Evolutionary conservation across 306 rosid species (phyloP).

Genomic region (Rosa lucieae): DNA sequence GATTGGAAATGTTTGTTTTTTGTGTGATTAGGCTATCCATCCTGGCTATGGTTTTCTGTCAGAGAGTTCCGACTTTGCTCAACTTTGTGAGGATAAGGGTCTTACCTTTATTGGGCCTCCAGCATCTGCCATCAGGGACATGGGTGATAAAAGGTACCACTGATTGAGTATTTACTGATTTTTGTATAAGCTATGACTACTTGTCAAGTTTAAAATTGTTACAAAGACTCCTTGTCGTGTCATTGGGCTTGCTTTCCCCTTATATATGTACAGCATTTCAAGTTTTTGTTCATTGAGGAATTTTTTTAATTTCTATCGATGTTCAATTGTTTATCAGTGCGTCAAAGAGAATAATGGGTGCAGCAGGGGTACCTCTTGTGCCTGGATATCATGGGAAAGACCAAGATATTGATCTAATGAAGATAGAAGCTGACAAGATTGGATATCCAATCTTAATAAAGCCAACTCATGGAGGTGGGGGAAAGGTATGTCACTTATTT

Average conservation of each 20-base stretch:
- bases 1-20: slow-evolving; percentile 34
- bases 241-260: not conserved
- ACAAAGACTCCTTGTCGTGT: not conserved
- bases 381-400: slow-evolving; percentile 96
- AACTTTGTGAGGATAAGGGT: slow-evolving; percentile 75
- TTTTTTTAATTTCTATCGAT: not conserved
- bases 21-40: slow-evolving; percentile 74
- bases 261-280: no score
- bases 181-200: not conserved
- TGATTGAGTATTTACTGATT: slow-evolving; percentile 9
- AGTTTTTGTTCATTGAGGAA: not conserved
- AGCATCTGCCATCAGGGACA: slow-evolving; percentile 85
- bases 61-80: slow-evolving; percentile 90
- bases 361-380: slow-evolving; percentile 97
- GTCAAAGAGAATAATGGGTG: slow-evolving; percentile 98
- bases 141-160: slow-evolving; percentile 93
- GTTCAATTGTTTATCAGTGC: slow-evolving; percentile 57
- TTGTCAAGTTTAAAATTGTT: not conserved
- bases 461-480: slow-evolving; percentile 99
- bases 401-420: slow-evolving; percentile 89
- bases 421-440: slow-evolving; percentile 85
- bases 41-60: slow-evolving; percentile 98
- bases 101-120: slow-evolving; percentile 90
- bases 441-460: slow-evolving; percentile 92
- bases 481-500: slow-evolving; percentile 59